These are phyloP conservation scores for Avena insularis DNA, from an alignment of 176 grass and related monocot species.

Conservation along the genomic window DNA sequence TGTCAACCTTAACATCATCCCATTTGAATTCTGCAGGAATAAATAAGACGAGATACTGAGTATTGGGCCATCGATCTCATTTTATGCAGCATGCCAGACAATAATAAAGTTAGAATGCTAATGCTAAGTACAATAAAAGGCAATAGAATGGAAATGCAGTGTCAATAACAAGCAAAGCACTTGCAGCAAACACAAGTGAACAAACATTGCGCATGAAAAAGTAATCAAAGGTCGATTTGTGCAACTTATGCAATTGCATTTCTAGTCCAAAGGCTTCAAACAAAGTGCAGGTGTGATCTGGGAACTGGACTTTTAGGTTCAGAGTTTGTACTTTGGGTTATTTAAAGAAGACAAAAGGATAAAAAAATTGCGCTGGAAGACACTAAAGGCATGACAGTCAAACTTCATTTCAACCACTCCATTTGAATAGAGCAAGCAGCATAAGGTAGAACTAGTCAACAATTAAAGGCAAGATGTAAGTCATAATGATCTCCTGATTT, in stretches of 20 bases:
- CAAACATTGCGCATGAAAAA: background rate
- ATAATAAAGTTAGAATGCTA: background rate
- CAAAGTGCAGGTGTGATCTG: background rate
- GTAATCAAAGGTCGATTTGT: background rate
- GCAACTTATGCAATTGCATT: background rate
- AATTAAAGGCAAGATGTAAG: background rate
- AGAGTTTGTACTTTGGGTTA: background rate
- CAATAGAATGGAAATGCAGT: background rate
- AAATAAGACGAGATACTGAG: constrained; percentile 1
- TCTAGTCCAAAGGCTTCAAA: background rate
- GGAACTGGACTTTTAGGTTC: background rate
- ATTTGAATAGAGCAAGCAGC: background rate
- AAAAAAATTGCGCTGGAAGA: background rate
- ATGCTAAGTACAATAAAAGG: constrained; percentile 1
- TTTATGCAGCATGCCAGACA: constrained; percentile 9
- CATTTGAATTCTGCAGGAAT: constrained; percentile 89
- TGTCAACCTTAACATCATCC: constrained; percentile 99
- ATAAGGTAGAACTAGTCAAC: constrained; percentile 13
- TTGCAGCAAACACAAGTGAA: constrained; percentile 20
- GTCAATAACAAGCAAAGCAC: background rate
- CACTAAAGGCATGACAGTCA: background rate
- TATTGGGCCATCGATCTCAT: background rate
- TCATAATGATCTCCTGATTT: background rate
- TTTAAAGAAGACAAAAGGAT: background rate
- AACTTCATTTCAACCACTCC: background rate